A percentile compares a stretch with the other conserved stretches of the same genome.
phyloP scores from a whole-genome alignment of 441 rosid species.

The Pelargonium citronellum region DNA sequence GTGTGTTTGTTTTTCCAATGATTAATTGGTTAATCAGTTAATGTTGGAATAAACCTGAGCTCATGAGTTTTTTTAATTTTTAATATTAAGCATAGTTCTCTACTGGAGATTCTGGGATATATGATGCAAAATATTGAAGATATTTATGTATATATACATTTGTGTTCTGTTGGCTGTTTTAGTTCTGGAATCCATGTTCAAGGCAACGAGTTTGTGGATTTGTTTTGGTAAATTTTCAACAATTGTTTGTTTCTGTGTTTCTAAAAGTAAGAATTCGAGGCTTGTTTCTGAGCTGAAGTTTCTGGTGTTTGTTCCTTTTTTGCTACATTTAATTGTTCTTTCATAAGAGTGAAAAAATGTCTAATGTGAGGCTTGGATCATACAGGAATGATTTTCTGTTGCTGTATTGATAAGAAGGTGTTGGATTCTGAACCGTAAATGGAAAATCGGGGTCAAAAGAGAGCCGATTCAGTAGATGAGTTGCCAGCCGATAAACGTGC shows the following conservation, averaged over 20 bases:
- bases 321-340: background rate
- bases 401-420: background rate
- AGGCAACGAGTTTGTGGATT: too few species aligned
- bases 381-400: conserved; percentile 6
- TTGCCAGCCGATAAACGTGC: conserved; percentile 96
- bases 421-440: conserved; percentile 22
- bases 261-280: background rate
- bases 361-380: conserved; percentile 3
- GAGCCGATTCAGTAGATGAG: conserved; percentile 62
- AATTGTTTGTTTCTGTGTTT: background rate
- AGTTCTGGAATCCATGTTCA: background rate
- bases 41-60: background rate
- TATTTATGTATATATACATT: background rate
- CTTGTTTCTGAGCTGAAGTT: background rate
- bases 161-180: background rate
- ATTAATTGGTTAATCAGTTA: background rate
- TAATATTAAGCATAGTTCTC: background rate
- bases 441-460: conserved; percentile 91
- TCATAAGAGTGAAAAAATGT: background rate
- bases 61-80: background rate
- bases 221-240: too few species aligned
- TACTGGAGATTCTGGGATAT: background rate
- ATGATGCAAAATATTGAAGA: background rate
- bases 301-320: background rate
- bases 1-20: background rate